Conservation (phyloP, 176 grass and related monocot species). For the Areca catechu region DNA sequence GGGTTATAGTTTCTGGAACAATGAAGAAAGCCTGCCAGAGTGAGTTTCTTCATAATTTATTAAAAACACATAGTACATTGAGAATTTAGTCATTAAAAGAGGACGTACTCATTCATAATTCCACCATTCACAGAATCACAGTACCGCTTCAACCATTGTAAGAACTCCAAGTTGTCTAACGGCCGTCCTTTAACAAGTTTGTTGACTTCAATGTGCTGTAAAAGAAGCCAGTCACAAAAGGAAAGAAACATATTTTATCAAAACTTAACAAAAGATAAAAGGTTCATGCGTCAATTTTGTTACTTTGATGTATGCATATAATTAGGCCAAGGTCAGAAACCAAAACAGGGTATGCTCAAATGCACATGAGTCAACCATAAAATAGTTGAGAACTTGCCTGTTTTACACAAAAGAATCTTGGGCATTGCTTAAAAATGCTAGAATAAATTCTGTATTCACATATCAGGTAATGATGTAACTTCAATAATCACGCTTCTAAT, state of each 20-base stretch:
- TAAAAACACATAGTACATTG: background rate
- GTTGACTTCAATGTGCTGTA: conserved; percentile 90
- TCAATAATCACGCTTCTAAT: too few relatives aligned
- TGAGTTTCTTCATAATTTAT: background rate
- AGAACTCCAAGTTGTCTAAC: conserved; percentile 81
- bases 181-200: conserved; percentile 87
- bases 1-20: conserved; percentile 79
- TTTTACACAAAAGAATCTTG: too few relatives aligned
- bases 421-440: too few relatives aligned
- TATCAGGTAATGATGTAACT: too few relatives aligned
- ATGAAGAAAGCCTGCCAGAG: background rate
- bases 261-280: too few relatives aligned
- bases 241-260: background rate
- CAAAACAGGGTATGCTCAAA: too few relatives aligned
- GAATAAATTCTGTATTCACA: too few relatives aligned
- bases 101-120: conserved; percentile 76
- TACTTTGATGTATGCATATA: too few relatives aligned
- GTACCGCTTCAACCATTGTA: conserved; percentile 90
- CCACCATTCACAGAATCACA: conserved; percentile 84
- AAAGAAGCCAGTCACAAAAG: background rate
- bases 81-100: background rate
- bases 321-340: too few relatives aligned
- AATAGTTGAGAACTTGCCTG: too few relatives aligned
- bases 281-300: too few relatives aligned
- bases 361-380: too few relatives aligned